These are phyloP conservation scores for Aspergillus eucalypticola DNA, from an alignment of 2,329 filamentous ascomycete species.

Conservation along the genomic window DNA sequence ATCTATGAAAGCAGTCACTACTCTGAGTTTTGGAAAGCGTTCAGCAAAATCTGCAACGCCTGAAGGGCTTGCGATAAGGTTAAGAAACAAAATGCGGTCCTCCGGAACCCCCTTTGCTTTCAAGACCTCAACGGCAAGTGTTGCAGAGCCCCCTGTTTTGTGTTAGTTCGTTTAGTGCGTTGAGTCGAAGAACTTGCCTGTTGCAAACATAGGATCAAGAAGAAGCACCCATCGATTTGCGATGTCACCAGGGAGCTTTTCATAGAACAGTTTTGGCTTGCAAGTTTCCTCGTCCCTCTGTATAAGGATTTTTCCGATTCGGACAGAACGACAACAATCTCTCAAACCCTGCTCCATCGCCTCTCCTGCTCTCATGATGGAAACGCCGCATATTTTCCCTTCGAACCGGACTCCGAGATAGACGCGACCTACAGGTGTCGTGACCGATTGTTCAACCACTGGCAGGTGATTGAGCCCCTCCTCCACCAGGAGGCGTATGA, in stretches of 20 bases:
- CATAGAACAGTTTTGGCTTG: conserved; percentile 91
- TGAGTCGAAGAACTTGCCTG: conserved; percentile 58
- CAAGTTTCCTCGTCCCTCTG: conserved; percentile 95
- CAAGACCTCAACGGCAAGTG: conserved; percentile 93
- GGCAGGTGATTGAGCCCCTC: conserved; percentile 96
- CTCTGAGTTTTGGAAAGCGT: conserved; percentile 82
- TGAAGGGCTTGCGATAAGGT: conserved; percentile 94
- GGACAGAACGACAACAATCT: conserved; percentile 95
- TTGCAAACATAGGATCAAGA: conserved; percentile 98
- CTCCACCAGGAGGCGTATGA: conserved; percentile 93
- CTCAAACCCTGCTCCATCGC: conserved; percentile 97
- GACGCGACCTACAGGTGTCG: conserved; percentile 81
- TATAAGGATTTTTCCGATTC: conserved; percentile 98
- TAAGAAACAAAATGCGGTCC: conserved; percentile 92
- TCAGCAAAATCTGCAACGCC: conserved; percentile 86
- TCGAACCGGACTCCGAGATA: conserved; percentile 94
- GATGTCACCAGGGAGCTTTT: conserved; percentile 95
- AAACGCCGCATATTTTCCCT: conserved; percentile 97
- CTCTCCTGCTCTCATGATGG: conserved; percentile 97
- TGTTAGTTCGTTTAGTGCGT: conserved; percentile 4
- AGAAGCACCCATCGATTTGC: conserved; percentile 88
- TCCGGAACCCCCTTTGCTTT: conserved; percentile 89
- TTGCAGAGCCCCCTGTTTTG: conserved; percentile 78
- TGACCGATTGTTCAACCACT: conserved; percentile 83
- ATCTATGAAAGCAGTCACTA: conserved; percentile 95